phyloP scores from a whole-genome alignment of 352 stramenopile genomes.

The Aphanomyces astaci region DNA sequence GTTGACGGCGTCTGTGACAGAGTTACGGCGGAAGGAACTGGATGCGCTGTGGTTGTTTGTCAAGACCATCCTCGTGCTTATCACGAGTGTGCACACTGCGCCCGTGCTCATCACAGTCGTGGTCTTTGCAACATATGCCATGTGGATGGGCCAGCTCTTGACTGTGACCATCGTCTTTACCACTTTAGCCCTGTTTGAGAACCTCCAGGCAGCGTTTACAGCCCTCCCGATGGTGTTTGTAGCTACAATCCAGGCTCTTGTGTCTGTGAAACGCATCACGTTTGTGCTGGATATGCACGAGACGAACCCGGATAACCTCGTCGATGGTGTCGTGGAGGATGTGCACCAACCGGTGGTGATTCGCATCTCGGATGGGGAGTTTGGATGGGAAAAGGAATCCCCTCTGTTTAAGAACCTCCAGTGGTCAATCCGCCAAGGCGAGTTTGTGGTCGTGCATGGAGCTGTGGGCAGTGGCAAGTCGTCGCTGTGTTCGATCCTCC shows the following conservation, averaged over 20 bases:
- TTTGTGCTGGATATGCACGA: not conserved
- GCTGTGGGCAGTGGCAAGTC: slow-evolving; percentile 47
- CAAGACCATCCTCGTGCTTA: slow-evolving; percentile 37
- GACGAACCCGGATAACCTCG: not conserved
- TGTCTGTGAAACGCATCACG: slow-evolving; percentile 14
- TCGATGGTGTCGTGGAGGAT: not conserved
- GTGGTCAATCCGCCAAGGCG: slow-evolving; percentile 32
- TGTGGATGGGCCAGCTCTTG: slow-evolving; percentile 1
- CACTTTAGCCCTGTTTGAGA: slow-evolving; percentile 16
- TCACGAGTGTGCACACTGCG: slow-evolving; percentile 40
- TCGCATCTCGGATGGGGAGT: slow-evolving; percentile 51
- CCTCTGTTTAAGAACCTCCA: slow-evolving; percentile 34
- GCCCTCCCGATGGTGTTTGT: not conserved
- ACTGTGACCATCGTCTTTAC: slow-evolving; percentile 16
- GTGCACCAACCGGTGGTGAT: slow-evolving; percentile 26
- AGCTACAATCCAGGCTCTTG: not conserved
- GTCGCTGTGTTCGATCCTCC: slow-evolving; percentile 39
- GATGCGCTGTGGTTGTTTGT: slow-evolving; percentile 39
- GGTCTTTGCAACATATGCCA: slow-evolving; percentile 37
- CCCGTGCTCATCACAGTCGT: slow-evolving; percentile 45
- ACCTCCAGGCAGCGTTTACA: not conserved
- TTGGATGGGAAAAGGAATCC: slow-evolving; percentile 39
- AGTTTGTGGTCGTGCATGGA: slow-evolving; percentile 47
- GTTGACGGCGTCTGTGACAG: slow-evolving; percentile 50
- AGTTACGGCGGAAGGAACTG: slow-evolving; percentile 41